Evolutionary conservation across 2,329 filamentous ascomycete species (phyloP).

Genomic region (Aureobasidium sp.): DNA sequence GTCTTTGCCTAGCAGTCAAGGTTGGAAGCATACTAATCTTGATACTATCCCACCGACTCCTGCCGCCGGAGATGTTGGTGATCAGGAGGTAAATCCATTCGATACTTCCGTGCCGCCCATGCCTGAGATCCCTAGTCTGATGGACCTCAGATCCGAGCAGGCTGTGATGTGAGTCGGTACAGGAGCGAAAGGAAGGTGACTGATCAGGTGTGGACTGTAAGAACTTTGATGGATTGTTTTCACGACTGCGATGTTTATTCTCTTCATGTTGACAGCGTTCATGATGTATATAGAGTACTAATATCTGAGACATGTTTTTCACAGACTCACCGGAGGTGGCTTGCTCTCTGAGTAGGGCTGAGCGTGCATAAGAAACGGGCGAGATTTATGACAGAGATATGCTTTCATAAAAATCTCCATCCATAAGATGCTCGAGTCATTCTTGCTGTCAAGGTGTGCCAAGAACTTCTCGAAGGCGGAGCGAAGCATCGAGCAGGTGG

Average conservation of each 20-base stretch:
- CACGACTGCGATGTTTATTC: neutral
- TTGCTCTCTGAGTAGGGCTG: neutral
- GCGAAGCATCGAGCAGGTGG: neutral
- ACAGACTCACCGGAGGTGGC: no score
- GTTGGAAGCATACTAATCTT: slow-evolving; percentile 24
- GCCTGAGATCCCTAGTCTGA: slow-evolving; percentile 15
- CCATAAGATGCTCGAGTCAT: neutral
- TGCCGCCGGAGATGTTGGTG: slow-evolving; percentile 19
- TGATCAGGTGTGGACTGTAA: neutral
- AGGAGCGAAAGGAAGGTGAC: no score
- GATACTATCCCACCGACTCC: slow-evolving; percentile 37
- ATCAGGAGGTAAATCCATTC: slow-evolving; percentile 32
- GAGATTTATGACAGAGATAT: no score
- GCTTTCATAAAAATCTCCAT: no score
- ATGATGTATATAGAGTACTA: neutral
- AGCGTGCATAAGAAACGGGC: neutral
- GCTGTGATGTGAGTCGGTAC: neutral
- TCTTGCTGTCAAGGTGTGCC: neutral
- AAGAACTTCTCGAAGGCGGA: neutral
- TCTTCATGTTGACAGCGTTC: neutral
- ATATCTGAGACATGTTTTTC: neutral
- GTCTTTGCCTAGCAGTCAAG: slow-evolving; percentile 26
- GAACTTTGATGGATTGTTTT: neutral
- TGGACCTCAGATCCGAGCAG: neutral
- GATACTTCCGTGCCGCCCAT: slow-evolving; percentile 24